Evolutionary conservation across 345 rosid species (phyloP), one percentile per base, ranked within the genome.

Genomic region (Aethionema arabicum): DNA sequence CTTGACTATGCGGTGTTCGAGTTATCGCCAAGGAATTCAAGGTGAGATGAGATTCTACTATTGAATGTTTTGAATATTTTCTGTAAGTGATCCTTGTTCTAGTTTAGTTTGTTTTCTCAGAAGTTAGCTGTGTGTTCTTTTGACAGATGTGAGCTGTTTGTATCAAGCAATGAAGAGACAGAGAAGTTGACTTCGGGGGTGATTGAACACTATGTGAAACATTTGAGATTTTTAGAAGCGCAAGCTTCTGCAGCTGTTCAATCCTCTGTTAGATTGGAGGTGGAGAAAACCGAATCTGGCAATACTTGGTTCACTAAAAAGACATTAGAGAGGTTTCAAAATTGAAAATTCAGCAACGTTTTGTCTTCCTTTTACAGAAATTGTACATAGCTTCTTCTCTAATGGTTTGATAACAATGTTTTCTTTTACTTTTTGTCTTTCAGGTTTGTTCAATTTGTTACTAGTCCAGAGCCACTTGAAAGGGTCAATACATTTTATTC

Each of bases 361-460:
- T 56, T 43, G 10, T 5, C 14, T 57, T 11, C 1, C 47, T 31
- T 32, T 7, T 5, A 39, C 27, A 8, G 53, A 13, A 48, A 36
- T 0, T 30, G 3, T 8, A 6, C 11, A 10, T 37, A 37, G 40
- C 40, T 37, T 40, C n/a, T n/a, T n/a, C n/a, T n/a, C n/a, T n/a
- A n/a, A n/a, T n/a, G n/a, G n/a, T n/a, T n/a, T n/a, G n/a, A 9
- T 42, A 40, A 10, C 7, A 11, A n/a, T 43, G 3, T 11, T 11
- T 43, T 43, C 14, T 11, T n/a, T 15, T 4, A n/a, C 12, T 16
- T n/a, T 43, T 43, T 43, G 15, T 43, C 15, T 43, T 11, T 32
- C 72, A 93, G 99, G 77, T 87, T 89, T 89, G 97, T 89, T 65
- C 81, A 82, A 8, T 92, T 84, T 78, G 97, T 92, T 65, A 84